Percentiles rank a stretch among this genome's conserved stretches.
phyloP scores from a whole-genome alignment of 495 filamentous ascomycete species.

The Sordaria brevicollis region DNA sequence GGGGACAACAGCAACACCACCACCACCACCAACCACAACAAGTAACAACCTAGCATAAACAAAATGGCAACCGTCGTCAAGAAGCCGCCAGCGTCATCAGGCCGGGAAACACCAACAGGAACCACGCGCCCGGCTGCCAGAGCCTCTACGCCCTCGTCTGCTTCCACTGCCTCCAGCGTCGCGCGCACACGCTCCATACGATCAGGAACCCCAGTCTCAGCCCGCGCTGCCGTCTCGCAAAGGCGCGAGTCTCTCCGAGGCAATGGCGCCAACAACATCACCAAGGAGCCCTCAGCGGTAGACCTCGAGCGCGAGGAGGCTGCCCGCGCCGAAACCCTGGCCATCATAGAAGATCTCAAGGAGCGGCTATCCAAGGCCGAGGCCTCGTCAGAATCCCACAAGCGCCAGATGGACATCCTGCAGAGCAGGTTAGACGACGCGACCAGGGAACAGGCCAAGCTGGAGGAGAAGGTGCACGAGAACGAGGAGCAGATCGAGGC shows the following conservation, averaged over 20 bases:
- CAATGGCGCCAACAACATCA: constrained; percentile 43
- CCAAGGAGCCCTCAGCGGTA: constrained; percentile 15
- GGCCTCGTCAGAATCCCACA: constrained; percentile 63
- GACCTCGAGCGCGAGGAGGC: constrained; percentile 45
- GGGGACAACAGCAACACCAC: background rate
- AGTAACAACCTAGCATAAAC: background rate
- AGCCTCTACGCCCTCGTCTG: constrained; percentile 29
- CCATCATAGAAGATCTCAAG: constrained; percentile 76
- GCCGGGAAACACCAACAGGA: constrained; percentile 26
- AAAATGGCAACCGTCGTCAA: constrained; percentile 32
- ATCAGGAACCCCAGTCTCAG: constrained; percentile 53
- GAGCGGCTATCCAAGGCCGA: constrained; percentile 74
- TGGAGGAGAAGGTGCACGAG: constrained; percentile 80
- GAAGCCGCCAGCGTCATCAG: constrained; percentile 29
- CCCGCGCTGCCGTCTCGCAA: constrained; percentile 52
- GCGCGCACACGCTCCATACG: constrained; percentile 41
- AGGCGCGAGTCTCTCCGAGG: constrained; percentile 53
- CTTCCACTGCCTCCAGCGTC: constrained; percentile 20
- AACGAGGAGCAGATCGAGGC: constrained; percentile 68
- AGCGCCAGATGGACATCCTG: constrained; percentile 73
- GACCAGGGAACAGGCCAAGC: constrained; percentile 64
- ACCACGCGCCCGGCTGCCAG: constrained; percentile 20
- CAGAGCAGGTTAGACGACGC: constrained; percentile 84
- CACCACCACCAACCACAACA: background rate
- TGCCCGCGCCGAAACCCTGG: constrained; percentile 56